These are phyloP conservation scores for Macrolepiota albuminosa DNA, from an alignment of 768 basidiomycete species.

Conservation along the genomic window DNA sequence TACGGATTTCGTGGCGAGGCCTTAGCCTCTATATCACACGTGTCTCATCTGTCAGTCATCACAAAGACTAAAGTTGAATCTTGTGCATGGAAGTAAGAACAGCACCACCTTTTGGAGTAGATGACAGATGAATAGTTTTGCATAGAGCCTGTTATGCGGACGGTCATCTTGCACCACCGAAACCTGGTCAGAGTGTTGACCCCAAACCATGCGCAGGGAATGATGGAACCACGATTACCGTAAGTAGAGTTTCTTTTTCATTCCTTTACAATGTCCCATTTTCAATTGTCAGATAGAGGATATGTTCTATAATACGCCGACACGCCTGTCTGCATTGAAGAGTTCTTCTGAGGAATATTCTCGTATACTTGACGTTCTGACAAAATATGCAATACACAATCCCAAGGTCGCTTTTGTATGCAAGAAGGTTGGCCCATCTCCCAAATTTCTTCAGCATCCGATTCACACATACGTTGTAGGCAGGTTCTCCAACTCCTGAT, in stretches of 20 bases:
- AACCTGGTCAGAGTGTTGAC: slow-evolving; percentile 65
- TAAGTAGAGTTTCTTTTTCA: slow-evolving; percentile 27
- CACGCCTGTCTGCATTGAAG: slow-evolving; percentile 79
- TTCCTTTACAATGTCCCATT: not conserved
- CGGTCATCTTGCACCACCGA: slow-evolving; percentile 65
- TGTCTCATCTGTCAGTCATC: slow-evolving; percentile 82
- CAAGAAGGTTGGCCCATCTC: slow-evolving; percentile 67
- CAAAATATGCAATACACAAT: slow-evolving; percentile 93
- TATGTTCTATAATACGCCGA: slow-evolving; percentile 90
- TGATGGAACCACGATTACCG: slow-evolving; percentile 87
- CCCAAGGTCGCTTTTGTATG: slow-evolving; percentile 83
- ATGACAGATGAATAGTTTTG: not conserved
- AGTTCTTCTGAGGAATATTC: slow-evolving; percentile 88
- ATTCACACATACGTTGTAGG: slow-evolving; percentile 35
- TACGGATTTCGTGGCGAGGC: slow-evolving; percentile 99
- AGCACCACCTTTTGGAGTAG: not conserved
- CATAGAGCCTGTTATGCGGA: slow-evolving; percentile 78
- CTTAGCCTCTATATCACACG: slow-evolving; percentile 92
- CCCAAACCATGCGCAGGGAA: slow-evolving; percentile 93
- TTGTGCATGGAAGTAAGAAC: slow-evolving; percentile 89
- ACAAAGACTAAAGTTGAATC: slow-evolving; percentile 81
- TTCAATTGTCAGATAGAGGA: slow-evolving; percentile 72
- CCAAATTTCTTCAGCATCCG: not conserved
- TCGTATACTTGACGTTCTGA: slow-evolving; percentile 86
- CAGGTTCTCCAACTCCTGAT: slow-evolving; percentile 70